phyloP scores from a whole-genome alignment of 306 rosid species.

The Crataegus laevigata region DNA sequence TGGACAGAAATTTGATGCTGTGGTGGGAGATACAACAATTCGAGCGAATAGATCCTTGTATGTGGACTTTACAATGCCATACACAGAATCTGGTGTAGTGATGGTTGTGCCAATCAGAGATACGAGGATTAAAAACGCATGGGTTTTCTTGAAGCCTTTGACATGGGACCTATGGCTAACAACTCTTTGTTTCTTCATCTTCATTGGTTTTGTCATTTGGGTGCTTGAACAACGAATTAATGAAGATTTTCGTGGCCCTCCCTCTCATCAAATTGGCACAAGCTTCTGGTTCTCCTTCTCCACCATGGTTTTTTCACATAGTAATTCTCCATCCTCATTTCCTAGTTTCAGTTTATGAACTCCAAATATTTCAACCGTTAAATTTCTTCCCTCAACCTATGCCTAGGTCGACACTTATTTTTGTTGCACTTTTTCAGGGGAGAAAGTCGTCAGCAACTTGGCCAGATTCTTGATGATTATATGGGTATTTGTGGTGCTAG shows the following conservation, averaged over 20 bases:
- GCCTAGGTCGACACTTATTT: no score
- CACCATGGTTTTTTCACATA: conserved; percentile 24
- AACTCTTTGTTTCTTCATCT: conserved; percentile 18
- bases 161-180: conserved; percentile 32
- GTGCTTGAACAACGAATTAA: conserved; percentile 29
- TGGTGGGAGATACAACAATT: conserved; percentile 33
- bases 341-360: neutral
- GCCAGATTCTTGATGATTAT: conserved; percentile 50
- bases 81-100: conserved; percentile 18
- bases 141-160: conserved; percentile 38
- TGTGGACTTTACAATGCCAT: conserved; percentile 44
- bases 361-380: no score
- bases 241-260: conserved; percentile 21
- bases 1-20: conserved; percentile 23
- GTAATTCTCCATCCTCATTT: neutral
- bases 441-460: conserved; percentile 49
- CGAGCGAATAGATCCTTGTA: conserved; percentile 6
- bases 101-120: conserved; percentile 27
- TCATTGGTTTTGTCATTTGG: conserved; percentile 2
- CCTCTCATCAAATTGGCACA: conserved; percentile 18
- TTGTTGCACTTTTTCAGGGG: conserved; percentile 22
- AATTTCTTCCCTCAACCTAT: no score
- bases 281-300: conserved; percentile 37
- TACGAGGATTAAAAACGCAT: conserved; percentile 9
- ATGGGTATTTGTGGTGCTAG: conserved; percentile 58